These are phyloP conservation scores for Euptelea pleiosperma DNA, from an alignment of 164 flowering plant genomes.

Conservation along the genomic window DNA sequence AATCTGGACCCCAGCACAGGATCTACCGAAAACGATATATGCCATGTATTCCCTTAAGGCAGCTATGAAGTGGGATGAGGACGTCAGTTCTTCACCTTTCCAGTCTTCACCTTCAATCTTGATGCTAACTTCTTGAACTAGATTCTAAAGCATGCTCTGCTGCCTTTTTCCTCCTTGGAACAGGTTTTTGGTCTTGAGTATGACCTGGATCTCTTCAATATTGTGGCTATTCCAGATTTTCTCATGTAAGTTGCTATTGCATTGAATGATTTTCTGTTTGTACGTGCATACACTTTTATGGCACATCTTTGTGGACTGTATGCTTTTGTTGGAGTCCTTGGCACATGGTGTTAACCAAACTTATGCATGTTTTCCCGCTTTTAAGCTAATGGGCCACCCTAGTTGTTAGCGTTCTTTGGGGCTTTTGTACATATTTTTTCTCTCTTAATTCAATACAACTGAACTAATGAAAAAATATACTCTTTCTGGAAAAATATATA, in stretches of 20 bases:
- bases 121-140: not conserved
- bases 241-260: constrained; percentile 57
- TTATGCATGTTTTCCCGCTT: too few species aligned
- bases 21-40: constrained; percentile 79
- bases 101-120: not conserved
- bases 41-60: constrained; percentile 93
- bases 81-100: constrained; percentile 48
- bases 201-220: constrained; percentile 88
- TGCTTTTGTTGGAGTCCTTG: too few species aligned
- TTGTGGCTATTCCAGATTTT: constrained; percentile 91
- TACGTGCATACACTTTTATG: too few species aligned
- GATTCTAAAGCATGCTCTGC: constrained; percentile 10
- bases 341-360: too few species aligned
- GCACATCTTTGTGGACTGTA: too few species aligned
- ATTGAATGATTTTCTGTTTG: too few species aligned
- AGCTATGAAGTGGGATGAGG: constrained; percentile 97
- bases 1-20: constrained; percentile 85
- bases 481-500: not conserved
- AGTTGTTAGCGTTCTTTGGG: too few species aligned
- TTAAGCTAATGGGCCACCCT: too few species aligned
- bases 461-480: too few species aligned
- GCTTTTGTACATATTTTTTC: too few species aligned
- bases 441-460: not conserved
- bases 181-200: constrained; percentile 89
- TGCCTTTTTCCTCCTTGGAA: constrained; percentile 4